Evolutionary conservation across 495 filamentous ascomycete genomes (phyloP).

Genomic region (Aspergillus olivimuriae): DNA sequence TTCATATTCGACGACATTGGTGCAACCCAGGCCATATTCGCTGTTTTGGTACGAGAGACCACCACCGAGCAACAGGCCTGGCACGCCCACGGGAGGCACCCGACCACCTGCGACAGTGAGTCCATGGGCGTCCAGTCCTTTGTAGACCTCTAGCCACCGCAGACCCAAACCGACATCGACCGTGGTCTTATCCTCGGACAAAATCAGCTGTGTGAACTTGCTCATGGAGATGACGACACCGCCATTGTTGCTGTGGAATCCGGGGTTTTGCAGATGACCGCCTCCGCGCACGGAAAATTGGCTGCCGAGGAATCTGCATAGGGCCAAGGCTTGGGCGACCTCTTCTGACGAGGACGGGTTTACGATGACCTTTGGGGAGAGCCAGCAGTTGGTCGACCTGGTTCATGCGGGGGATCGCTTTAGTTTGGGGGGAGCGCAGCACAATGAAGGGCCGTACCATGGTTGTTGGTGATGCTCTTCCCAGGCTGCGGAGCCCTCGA

Average conservation of each 20-base stretch:
- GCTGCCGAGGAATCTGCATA: neutral
- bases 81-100: conserved; percentile 34
- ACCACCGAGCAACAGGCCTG: conserved; percentile 16
- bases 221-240: conserved; percentile 25
- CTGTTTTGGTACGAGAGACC: conserved; percentile 28
- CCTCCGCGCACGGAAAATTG: conserved; percentile 8
- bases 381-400: conserved; percentile 7
- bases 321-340: conserved; percentile 2
- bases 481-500: conserved; percentile 1
- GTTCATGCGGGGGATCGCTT: too few species aligned
- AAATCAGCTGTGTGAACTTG: conserved; percentile 9
- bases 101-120: conserved; percentile 44
- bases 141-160: conserved; percentile 41
- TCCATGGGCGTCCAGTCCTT: conserved; percentile 32
- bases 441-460: conserved; percentile 2
- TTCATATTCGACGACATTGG: conserved; percentile 26
- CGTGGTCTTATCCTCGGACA: conserved; percentile 21
- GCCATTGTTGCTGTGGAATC: conserved; percentile 23
- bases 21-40: conserved; percentile 25
- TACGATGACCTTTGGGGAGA: conserved; percentile 6
- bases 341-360: neutral
- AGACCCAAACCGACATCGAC: conserved; percentile 37
- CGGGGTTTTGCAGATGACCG: conserved; percentile 11
- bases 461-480: conserved; percentile 2
- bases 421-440: neutral